phyloP scores from a whole-genome alignment of 2,329 filamentous ascomycete species.

The Myriangium duriaei region DNA sequence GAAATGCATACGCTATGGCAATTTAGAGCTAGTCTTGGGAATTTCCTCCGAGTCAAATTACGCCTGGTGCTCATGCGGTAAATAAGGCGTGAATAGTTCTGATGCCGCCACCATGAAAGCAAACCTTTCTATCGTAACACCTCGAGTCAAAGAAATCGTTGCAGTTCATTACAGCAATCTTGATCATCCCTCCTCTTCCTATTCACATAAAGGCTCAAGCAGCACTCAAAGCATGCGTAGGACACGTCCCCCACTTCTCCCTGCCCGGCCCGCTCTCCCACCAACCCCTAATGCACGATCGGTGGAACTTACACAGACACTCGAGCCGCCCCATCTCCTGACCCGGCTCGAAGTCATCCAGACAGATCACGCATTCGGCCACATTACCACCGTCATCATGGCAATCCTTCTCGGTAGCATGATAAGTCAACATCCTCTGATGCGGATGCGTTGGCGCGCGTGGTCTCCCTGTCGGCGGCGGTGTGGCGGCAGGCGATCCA shows the following conservation, averaged over 20 bases:
- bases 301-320: constrained; percentile 53
- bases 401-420: constrained; percentile 52
- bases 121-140: no score
- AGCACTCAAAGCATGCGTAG: constrained; percentile 42
- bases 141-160: no score
- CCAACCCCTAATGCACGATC: constrained; percentile 48
- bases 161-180: no score
- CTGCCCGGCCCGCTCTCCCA: constrained; percentile 28
- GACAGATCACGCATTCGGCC: constrained; percentile 51
- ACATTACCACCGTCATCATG: constrained; percentile 37
- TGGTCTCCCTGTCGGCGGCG: constrained; percentile 10
- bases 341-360: constrained; percentile 51
- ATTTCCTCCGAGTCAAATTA: no score
- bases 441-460: constrained; percentile 14
- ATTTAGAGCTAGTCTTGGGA: no score
- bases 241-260: constrained; percentile 45
- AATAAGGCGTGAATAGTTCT: no score
- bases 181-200: no score
- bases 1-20: no score
- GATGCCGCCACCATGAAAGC: no score
- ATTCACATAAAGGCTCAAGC: no score
- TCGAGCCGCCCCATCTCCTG: constrained; percentile 47
- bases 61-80: no score
- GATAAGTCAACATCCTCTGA: constrained; percentile 39
- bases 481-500: constrained; percentile 6